Conservation (phyloP, 208 protist genomes). For the Leishmania turanica region DNA sequence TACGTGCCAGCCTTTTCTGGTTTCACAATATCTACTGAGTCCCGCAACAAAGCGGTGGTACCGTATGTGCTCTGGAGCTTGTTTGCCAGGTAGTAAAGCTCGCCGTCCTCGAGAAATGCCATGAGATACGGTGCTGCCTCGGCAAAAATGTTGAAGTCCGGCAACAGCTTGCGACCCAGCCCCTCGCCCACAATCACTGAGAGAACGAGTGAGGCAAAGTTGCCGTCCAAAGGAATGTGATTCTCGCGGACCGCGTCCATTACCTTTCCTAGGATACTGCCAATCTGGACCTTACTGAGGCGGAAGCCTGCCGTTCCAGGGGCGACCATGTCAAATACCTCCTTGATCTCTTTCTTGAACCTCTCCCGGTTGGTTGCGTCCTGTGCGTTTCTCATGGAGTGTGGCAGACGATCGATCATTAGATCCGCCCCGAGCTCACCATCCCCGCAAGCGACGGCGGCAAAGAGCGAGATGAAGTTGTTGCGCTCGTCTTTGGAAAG, state of each 20-base stretch:
- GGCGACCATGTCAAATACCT: constrained; percentile 80
- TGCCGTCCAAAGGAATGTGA: constrained; percentile 87
- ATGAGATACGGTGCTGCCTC: constrained; percentile 86
- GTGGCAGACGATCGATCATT: constrained; percentile 88
- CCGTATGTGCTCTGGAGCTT: constrained; percentile 77
- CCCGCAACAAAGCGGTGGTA: constrained; percentile 50
- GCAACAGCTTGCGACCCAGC: constrained; percentile 84
- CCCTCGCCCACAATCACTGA: constrained; percentile 93
- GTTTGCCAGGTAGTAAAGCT: constrained; percentile 71
- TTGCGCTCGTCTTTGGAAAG: constrained; percentile 80
- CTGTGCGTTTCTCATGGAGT: constrained; percentile 21
- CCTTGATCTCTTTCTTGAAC: constrained; percentile 73
- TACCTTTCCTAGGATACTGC: constrained; percentile 71
- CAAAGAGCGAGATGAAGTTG: constrained; percentile 95
- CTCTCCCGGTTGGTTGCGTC: constrained; percentile 45
- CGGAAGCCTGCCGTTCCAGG: constrained; percentile 78
- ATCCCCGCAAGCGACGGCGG: constrained; percentile 86
- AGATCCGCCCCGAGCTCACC: constrained; percentile 86
- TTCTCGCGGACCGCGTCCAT: constrained; percentile 83
- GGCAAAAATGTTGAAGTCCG: constrained; percentile 91
- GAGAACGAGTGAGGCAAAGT: constrained; percentile 92
- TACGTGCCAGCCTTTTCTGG: constrained; percentile 55
- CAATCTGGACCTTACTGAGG: constrained; percentile 83
- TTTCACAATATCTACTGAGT: constrained; percentile 61
- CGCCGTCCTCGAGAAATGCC: constrained; percentile 65